Evolutionary conservation across 106 monocot species (phyloP), one percentile per base, ranked within the genome.

Genomic region (Gastrodia elata): DNA sequence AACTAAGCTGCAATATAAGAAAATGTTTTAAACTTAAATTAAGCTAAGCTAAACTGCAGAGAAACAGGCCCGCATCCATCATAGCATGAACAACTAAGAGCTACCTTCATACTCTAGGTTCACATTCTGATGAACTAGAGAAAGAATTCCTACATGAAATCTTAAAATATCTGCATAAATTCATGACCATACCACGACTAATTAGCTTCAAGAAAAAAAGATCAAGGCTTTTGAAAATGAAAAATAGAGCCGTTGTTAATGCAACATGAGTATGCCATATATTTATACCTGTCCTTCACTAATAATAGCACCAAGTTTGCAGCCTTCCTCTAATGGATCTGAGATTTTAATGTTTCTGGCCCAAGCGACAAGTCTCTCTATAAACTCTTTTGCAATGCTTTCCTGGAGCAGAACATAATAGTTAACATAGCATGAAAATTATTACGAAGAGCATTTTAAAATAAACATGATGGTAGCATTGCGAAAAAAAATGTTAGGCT

Each of bases 291-390:
- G 97, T 42, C 80, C 85, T 80, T 79, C 84, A 88, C 88, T 97
- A 36, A 92, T 83, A 74, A 97, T 86, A 74, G 97, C 92, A 11
- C 97, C 97, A 81, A 97, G 88, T 70, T 90, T 88, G 80, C 97
- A 97, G 41, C 90, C 97, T 85, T 97, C 97, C 87, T 93, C 93
- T 9, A 97, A 25, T 75, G 97, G 97, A 90, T 97, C 90, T 71
- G 97, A 92, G 24, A 97, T 48, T 73, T 97, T 97, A 65, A 97
- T 97, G 76, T 65, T 88, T 74, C 84, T 88, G 39, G 77, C 83
- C 97, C 97, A 97, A 72, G 70, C 68, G 70, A 84, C 90, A 82
- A 97, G 82, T 78, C 79, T 90, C 68, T 82, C 80, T 37, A 86
- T 10, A 61, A 97, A 97, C 70, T 87, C 78, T 74, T 80, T 80